Evolutionary conservation across 2,329 filamentous ascomycete species (phyloP).

Genomic region (Fusarium multiceps): DNA sequence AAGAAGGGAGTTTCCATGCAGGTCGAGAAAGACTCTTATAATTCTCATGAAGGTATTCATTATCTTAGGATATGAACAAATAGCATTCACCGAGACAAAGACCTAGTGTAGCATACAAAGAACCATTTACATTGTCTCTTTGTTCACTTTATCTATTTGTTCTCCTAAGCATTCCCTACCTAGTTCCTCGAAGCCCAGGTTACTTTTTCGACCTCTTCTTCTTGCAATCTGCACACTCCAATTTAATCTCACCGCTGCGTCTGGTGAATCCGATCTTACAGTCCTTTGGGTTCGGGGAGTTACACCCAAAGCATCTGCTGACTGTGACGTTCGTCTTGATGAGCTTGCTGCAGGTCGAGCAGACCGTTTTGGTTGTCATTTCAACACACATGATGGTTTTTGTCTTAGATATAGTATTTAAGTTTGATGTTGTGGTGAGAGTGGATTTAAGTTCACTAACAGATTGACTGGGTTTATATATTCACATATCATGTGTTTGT

Average conservation of each 20-base stretch:
- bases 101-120: background rate
- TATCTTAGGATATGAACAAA: background rate
- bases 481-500: background rate
- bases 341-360: background rate
- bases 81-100: background rate
- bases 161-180: background rate
- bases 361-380: background rate
- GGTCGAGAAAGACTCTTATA: background rate
- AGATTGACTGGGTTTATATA: background rate
- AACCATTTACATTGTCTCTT: background rate
- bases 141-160: background rate
- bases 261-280: background rate
- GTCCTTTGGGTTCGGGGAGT: background rate
- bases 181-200: accelerated
- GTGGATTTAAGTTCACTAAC: background rate
- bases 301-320: background rate
- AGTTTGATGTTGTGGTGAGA: background rate
- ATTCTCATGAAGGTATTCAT: background rate
- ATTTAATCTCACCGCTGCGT: background rate
- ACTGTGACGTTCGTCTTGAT: background rate
- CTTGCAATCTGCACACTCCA: background rate
- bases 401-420: background rate
- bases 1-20: background rate
- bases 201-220: background rate
- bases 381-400: background rate